Conservation (phyloP, 169 alveolate species). For the Blepharisma undulans region DNA sequence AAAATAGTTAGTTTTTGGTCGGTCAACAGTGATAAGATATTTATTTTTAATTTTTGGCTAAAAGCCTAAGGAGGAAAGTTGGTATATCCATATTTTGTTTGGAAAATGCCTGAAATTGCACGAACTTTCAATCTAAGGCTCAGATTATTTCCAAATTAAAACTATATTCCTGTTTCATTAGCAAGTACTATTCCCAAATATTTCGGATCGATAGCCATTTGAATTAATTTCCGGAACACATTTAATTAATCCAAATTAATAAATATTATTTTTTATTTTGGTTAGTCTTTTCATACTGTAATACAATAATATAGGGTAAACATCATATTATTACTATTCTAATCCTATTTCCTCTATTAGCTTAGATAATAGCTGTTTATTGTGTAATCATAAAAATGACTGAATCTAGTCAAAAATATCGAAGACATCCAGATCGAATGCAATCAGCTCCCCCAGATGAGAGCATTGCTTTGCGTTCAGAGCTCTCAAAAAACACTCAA, state of each 20-base stretch:
- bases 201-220: not conserved
- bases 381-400: not conserved
- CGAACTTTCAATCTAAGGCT: not conserved
- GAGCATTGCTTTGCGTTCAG: not conserved
- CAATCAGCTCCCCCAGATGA: constrained; percentile 32
- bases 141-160: not conserved
- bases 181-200: not conserved
- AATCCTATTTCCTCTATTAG: not conserved
- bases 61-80: not conserved
- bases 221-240: not conserved
- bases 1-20: too few species aligned
- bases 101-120: not conserved
- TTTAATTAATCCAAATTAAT: too few species aligned
- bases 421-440: not conserved
- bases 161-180: not conserved
- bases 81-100: too few species aligned
- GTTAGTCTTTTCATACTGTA: not conserved
- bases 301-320: too few species aligned
- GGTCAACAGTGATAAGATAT: too few species aligned
- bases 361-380: not conserved
- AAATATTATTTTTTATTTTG: too few species aligned
- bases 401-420: not conserved
- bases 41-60: too few species aligned
- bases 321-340: too few species aligned
- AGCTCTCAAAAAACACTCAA: not conserved